Conservation (phyloP, 805 yeast species). For the Sporopachydermia quercuum region DNA sequence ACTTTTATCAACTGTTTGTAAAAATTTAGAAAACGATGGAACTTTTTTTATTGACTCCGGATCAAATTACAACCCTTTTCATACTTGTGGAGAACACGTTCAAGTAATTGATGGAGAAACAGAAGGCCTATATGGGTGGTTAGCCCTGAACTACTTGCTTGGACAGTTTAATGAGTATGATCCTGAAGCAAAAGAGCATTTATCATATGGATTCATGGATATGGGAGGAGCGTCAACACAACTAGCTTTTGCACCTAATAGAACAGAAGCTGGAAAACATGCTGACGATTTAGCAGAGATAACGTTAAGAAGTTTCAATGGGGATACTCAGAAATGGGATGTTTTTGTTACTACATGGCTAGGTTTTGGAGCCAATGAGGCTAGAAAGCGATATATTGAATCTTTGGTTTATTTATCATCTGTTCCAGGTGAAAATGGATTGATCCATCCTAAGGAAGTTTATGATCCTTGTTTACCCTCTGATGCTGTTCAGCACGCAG, state of each 20-base stretch:
- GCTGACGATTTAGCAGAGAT: conserved; percentile 59
- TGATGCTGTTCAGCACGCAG: background rate
- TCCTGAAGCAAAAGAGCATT: conserved; percentile 20
- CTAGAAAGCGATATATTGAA: conserved; percentile 55
- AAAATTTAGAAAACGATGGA: conserved; percentile 34
- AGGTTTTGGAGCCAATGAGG: conserved; percentile 95
- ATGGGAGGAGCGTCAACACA: conserved; percentile 99
- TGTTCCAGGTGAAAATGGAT: conserved; percentile 9
- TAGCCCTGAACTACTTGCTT: conserved; percentile 74
- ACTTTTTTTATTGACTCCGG: conserved; percentile 29
- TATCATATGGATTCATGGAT: conserved; percentile 89
- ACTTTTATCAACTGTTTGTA: conserved; percentile 49
- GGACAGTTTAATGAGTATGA: conserved; percentile 43
- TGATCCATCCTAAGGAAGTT: conserved; percentile 3
- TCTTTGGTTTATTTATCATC: conserved; percentile 38
- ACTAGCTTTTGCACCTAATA: conserved; percentile 76
- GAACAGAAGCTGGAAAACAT: conserved; percentile 46
- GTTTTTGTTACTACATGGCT: conserved; percentile 94
- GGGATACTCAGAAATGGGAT: conserved; percentile 60
- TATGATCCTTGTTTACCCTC: conserved; percentile 5
- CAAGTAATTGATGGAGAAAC: conserved; percentile 86
- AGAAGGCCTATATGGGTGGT: conserved; percentile 94
- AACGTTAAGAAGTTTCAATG: conserved; percentile 51
- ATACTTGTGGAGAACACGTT: conserved; percentile 54
- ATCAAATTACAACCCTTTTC: conserved; percentile 21